Evolutionary conservation across 2,329 filamentous ascomycete genomes (phyloP).

Genomic region (Talaromyces sp.): DNA sequence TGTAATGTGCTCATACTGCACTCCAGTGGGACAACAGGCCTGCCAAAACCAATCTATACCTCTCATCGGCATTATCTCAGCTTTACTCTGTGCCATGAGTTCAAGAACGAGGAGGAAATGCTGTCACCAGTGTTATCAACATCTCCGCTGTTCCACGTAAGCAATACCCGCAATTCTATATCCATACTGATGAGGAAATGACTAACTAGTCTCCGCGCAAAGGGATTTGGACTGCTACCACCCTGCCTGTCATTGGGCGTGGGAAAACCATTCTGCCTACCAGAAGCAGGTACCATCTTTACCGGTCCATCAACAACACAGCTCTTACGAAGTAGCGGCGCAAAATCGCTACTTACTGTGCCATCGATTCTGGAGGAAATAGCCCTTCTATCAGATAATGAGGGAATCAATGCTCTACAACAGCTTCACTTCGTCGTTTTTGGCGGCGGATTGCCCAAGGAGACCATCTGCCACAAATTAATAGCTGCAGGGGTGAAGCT

Average conservation of each 20-base stretch:
- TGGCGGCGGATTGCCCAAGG: conserved; percentile 4
- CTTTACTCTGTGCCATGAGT: background rate
- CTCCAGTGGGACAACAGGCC: conserved; percentile 9
- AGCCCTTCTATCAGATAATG: background rate
- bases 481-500: conserved; percentile 4
- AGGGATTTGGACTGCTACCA: conserved; percentile 9
- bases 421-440: conserved; percentile 6
- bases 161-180: background rate
- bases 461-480: background rate
- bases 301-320: background rate
- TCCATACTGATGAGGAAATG: background rate
- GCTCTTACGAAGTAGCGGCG: background rate
- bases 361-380: conserved; percentile 14
- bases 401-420: conserved; percentile 2
- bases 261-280: conserved; percentile 8
- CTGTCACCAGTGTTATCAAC: background rate
- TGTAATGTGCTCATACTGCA: conserved; percentile 11
- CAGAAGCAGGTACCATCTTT: conserved; percentile 4
- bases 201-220: background rate
- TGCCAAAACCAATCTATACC: conserved; percentile 10
- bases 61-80: conserved; percentile 11
- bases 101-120: conserved; percentile 5
- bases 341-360: conserved; percentile 7
- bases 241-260: conserved; percentile 6
- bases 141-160: conserved; percentile 6